phyloP scores from a whole-genome alignment of 441 rosid genomes.

The Isatis lusitanica region DNA sequence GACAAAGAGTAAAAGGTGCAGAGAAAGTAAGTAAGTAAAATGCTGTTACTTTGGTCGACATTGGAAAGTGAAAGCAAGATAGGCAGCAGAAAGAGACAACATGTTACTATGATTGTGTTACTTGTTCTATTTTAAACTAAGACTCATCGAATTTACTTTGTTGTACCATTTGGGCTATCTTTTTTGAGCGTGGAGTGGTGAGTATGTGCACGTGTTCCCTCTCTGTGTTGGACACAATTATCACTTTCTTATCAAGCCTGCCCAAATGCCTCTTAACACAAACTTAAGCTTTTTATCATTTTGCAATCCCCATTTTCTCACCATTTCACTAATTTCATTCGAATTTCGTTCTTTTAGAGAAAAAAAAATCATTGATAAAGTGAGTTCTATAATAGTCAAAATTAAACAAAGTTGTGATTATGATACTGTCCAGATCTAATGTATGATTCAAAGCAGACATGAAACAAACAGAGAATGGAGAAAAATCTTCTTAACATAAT shows the following conservation, averaged over 20 bases:
- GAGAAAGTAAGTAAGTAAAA: slow-evolving; percentile 12
- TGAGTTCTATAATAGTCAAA: not conserved
- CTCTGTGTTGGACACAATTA: slow-evolving; percentile 30
- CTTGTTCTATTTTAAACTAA: not conserved
- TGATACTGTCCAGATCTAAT: not conserved
- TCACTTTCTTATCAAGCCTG: slow-evolving; percentile 26
- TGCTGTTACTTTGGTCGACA: slow-evolving; percentile 35
- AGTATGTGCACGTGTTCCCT: slow-evolving; percentile 34
- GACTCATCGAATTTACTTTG: not conserved
- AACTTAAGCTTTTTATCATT: not conserved
- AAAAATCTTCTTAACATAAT: slow-evolving; percentile 5
- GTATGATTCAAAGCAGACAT: not conserved
- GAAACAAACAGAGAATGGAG: slow-evolving; percentile 14
- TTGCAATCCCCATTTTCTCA: not conserved
- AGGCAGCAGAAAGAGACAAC: slow-evolving; percentile 26
- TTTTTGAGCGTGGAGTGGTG: slow-evolving; percentile 24
- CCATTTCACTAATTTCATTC: not conserved
- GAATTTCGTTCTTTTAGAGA: not conserved
- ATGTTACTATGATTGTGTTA: slow-evolving; percentile 31
- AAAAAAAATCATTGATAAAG: not conserved
- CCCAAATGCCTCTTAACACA: slow-evolving; percentile 1
- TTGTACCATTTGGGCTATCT: not conserved
- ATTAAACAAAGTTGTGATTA: not conserved
- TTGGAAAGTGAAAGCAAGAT: slow-evolving; percentile 30
- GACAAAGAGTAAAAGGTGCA: slow-evolving; percentile 8